Base-by-base conservation (phyloP, 331 rosid genomes). In the Quercus phellos region DNA sequence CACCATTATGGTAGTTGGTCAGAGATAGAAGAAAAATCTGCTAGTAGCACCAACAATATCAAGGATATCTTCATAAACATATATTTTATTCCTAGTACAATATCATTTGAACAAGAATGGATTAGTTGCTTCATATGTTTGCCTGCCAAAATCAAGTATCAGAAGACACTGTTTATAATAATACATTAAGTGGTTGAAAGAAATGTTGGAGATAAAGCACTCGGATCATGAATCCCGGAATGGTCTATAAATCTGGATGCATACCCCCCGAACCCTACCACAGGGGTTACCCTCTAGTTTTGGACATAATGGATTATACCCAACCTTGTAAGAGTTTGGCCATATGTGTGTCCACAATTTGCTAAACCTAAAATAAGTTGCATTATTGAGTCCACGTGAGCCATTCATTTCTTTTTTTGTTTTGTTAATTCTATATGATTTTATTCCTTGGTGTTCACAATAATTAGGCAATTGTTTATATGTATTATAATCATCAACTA, bases 1-100 rank as follows among this genome's bases (percentile, higher is more conserved):
- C 50, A 54, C 2, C 51, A 4, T 30, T 19, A 77, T 38, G 30
- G 74, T 77, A 68, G 80, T 53, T 34, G 74, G 54, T 68, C 19
- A 46, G 72, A 75, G 61, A 51, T 24, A 34, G 59, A 68, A 53
- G 26, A 38, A 66, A 64, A 50, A 76, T 38, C 12, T 38, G 38
- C 67, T 51, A 64, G 51, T 76, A 74, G n/a, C 74, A 76, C 64
- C 79, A 76, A 51, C 67, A 76, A 35, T 66, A 76, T 67, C 80
- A 66, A 67, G 38, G 32, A 76, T 51, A 76, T 76, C 80, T 76
- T 22, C 63, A 51, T 67, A 51, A 6, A 66, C 51, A 13, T 3
- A 51, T 67, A 66, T 51, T 67, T 76, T 67, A 64, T 17, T 30
- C 11, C 2, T 26, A 26, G 60, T 22, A 46, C 27, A 11, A 35